Percentiles rank a stretch among this genome's conserved stretches.
These are phyloP conservation scores for Penicillium parvum DNA, from an alignment of 495 filamentous ascomycete species.

Conservation along the genomic window DNA sequence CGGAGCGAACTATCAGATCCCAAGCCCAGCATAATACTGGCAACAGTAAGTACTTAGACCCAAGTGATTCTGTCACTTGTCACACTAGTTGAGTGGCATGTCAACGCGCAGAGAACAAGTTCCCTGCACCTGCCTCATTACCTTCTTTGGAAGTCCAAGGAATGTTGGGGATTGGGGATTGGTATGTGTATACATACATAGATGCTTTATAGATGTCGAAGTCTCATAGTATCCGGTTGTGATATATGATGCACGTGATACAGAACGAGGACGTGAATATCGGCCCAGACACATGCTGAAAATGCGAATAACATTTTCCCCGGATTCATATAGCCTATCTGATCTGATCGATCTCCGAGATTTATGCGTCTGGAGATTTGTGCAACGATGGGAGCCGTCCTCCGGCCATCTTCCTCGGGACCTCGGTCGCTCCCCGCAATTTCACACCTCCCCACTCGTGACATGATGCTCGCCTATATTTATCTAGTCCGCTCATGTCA, in stretches of 20 bases:
- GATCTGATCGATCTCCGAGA: neutral
- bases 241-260: slow-evolving; percentile 2
- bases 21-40: too few species aligned
- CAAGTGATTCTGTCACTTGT: too few species aligned
- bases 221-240: too few species aligned
- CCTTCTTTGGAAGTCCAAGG: slow-evolving; percentile 2
- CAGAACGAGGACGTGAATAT: neutral
- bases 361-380: slow-evolving; percentile 11
- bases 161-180: slow-evolving; percentile 1
- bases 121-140: slow-evolving; percentile 2
- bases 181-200: too few species aligned
- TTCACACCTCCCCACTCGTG: slow-evolving; percentile 12
- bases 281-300: neutral
- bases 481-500: too few species aligned
- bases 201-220: too few species aligned
- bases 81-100: too few species aligned
- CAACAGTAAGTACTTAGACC: too few species aligned
- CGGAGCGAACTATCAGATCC: too few species aligned
- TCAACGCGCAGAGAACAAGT: too few species aligned
- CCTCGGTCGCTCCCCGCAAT: slow-evolving; percentile 28
- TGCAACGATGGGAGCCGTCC: slow-evolving; percentile 10
- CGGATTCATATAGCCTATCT: slow-evolving; percentile 2
- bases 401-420: slow-evolving; percentile 23
- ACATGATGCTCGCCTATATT: slow-evolving; percentile 1
- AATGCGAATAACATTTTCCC: neutral